phyloP scores from a whole-genome alignment of 2,329 filamentous ascomycete species.

The Rutstroemia sp. region DNA sequence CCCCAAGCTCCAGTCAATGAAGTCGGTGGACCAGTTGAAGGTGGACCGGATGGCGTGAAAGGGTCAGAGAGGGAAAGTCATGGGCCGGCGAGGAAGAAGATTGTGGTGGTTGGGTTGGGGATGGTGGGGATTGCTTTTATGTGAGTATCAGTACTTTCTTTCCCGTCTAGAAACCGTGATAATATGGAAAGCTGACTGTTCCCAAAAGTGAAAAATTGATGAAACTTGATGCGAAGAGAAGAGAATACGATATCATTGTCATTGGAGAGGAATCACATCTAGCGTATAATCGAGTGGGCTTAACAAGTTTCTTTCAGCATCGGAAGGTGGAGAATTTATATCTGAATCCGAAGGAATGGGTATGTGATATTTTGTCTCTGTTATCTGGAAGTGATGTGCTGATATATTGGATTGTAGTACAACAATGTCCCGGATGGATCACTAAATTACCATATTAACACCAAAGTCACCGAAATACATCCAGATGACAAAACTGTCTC shows the following conservation, averaged over 20 bases:
- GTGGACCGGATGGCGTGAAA: constrained; percentile 20
- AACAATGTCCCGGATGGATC: constrained; percentile 45
- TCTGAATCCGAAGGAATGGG: constrained; percentile 78
- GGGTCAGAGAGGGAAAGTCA: constrained; percentile 19
- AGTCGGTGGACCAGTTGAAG: constrained; percentile 16
- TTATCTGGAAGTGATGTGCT: background rate
- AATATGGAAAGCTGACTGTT: background rate
- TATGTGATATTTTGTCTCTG: constrained; percentile 37
- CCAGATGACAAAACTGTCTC: constrained; percentile 56
- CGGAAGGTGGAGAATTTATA: constrained; percentile 81
- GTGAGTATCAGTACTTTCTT: constrained; percentile 42
- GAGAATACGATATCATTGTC: constrained; percentile 75
- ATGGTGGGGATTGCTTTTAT: constrained; percentile 91
- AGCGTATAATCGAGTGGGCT: constrained; percentile 84
- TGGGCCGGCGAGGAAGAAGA: constrained; percentile 44
- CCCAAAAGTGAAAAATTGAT: constrained; percentile 70
- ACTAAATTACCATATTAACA: constrained; percentile 70
- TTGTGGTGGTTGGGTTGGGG: constrained; percentile 80
- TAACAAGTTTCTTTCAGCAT: constrained; percentile 86
- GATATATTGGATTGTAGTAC: constrained; percentile 18
- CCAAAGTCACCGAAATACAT: constrained; percentile 61
- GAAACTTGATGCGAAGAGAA: constrained; percentile 68
- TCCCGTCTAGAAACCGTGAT: background rate
- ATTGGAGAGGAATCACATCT: constrained; percentile 84
- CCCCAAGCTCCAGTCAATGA: constrained; percentile 21